A percentile compares a stretch with the other conserved stretches of the same genome.
Conservation (phyloP, 2,329 filamentous ascomycete genomes). For the Xylariaceae sp. region DNA sequence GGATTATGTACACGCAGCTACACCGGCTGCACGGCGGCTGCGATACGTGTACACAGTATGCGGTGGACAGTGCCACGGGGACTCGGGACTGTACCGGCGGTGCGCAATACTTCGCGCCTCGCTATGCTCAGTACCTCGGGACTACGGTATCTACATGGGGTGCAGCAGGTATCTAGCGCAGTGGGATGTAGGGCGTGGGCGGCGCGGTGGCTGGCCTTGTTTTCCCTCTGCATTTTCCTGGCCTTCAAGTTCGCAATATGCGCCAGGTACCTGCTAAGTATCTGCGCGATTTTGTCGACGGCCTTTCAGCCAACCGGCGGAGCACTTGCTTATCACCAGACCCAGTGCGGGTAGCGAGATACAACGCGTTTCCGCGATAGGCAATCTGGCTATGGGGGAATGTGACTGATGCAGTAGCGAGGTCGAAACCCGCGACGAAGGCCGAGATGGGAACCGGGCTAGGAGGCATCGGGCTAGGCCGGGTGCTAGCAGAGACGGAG, state of each 20-base stretch:
- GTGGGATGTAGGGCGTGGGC: conserved; percentile 15
- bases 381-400: conserved; percentile 15
- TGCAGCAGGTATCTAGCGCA: too few species aligned
- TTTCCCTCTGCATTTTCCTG: background rate
- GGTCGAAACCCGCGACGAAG: background rate
- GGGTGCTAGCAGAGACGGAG: background rate
- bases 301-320: conserved; percentile 18
- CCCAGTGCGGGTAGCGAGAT: conserved; percentile 28
- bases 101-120: too few species aligned
- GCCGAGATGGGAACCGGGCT: background rate
- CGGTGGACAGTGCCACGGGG: too few species aligned
- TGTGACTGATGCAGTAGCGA: background rate
- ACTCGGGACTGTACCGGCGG: background rate
- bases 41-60: background rate
- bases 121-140: too few species aligned
- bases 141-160: too few species aligned
- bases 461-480: background rate
- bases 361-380: conserved; percentile 29
- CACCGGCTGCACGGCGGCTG: background rate
- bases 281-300: conserved; percentile 34
- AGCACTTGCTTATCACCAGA: conserved; percentile 22
- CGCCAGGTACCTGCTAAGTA: conserved; percentile 4
- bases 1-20: background rate
- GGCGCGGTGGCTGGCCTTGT: conserved; percentile 11
- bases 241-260: background rate